phyloP scores from a whole-genome alignment of 805 yeast species.

The Starmerella bombi region DNA sequence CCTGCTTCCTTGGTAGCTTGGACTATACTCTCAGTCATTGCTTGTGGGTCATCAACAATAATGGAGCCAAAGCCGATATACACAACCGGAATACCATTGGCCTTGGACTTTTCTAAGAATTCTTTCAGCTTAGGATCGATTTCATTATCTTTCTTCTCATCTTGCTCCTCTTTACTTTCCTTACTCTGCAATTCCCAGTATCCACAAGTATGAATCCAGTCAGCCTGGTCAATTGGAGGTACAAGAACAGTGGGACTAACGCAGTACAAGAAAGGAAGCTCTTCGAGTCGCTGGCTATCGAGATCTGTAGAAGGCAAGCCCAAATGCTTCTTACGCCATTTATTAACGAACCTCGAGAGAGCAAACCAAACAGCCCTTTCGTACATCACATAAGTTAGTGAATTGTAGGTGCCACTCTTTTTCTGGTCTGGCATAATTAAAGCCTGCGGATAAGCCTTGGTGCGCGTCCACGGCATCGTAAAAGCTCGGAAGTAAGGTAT shows the following conservation, averaged over 20 bases:
- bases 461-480: conserved; percentile 97
- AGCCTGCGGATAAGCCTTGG: conserved; percentile 93
- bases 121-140: conserved; percentile 37
- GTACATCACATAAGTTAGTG: conserved; percentile 82
- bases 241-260: conserved; percentile 81
- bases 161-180: conserved; percentile 33
- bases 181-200: conserved; percentile 76
- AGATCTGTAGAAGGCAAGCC: conserved; percentile 56
- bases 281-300: conserved; percentile 56
- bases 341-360: conserved; percentile 70
- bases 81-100: conserved; percentile 54
- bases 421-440: conserved; percentile 88
- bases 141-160: conserved; percentile 36
- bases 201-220: conserved; percentile 92
- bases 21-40: conserved; percentile 61
- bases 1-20: conserved; percentile 70
- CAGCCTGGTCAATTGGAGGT: conserved; percentile 84
- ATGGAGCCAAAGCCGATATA: conserved; percentile 95
- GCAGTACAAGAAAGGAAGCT: conserved; percentile 79
- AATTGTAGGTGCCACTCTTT: conserved; percentile 84
- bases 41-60: conserved; percentile 71
- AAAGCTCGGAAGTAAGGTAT: conserved; percentile 90
- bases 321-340: conserved; percentile 65
- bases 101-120: conserved; percentile 51
- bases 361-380: conserved; percentile 93